Conservation (phyloP, 1,284 basidiomycete species). For the Volvariella surrecta region DNA sequence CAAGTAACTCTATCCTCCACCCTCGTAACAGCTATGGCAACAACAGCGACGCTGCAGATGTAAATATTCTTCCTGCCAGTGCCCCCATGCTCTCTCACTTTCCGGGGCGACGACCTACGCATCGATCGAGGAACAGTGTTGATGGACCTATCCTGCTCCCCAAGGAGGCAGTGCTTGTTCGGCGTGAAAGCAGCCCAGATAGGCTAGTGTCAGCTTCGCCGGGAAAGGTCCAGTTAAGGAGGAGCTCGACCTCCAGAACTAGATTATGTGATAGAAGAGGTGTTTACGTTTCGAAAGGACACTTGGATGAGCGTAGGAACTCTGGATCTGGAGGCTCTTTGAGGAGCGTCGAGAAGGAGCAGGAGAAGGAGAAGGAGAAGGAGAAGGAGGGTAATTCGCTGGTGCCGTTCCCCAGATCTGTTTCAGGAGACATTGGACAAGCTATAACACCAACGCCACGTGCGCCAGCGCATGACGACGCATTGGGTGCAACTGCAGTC, state of each 20-base stretch:
- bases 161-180: constrained; percentile 38
- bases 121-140: constrained; percentile 53
- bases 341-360: constrained; percentile 8
- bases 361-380: not conserved
- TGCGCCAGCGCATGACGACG: constrained; percentile 22
- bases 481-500: constrained; percentile 1
- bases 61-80: constrained; percentile 13
- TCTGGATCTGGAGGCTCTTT: constrained; percentile 16
- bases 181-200: constrained; percentile 52
- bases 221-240: constrained; percentile 42
- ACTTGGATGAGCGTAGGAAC: constrained; percentile 23
- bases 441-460: constrained; percentile 23
- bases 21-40: no score
- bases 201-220: constrained; percentile 25
- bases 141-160: constrained; percentile 45
- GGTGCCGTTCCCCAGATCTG: constrained; percentile 56
- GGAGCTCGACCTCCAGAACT: constrained; percentile 43
- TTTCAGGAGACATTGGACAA: constrained; percentile 36
- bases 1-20: constrained; percentile 22
- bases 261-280: constrained; percentile 33
- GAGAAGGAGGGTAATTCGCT: constrained; percentile 18
- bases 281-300: constrained; percentile 31
- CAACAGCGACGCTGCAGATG: no score
- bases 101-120: constrained; percentile 43
- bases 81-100: constrained; percentile 37